Percentiles rank a stretch among this genome's conserved stretches.
Evolutionary conservation across 2,329 filamentous ascomycete species (phyloP).

Genomic region (Didymella pinodella): DNA sequence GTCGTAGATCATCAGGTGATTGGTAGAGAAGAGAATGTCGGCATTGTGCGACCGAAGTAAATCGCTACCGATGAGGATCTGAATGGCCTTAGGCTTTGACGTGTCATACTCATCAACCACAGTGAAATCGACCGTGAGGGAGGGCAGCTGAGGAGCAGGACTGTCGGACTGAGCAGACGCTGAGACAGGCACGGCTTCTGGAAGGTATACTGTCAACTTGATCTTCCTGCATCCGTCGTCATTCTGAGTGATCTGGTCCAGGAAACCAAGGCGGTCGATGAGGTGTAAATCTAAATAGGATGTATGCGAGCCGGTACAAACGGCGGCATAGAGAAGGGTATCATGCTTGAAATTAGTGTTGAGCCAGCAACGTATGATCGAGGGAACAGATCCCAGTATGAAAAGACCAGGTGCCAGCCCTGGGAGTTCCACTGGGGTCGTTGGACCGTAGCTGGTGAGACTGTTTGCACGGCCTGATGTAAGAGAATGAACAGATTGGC

Average conservation of each 20-base stretch:
- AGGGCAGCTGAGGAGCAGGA: conserved; percentile 80
- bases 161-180: conserved; percentile 72
- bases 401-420: conserved; percentile 84
- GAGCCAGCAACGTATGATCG: conserved; percentile 95
- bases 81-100: conserved; percentile 69
- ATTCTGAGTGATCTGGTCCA: conserved; percentile 70
- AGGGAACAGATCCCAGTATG: conserved; percentile 85
- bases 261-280: conserved; percentile 75
- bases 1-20: conserved; percentile 85
- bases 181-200: conserved; percentile 85
- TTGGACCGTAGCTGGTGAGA: conserved; percentile 70
- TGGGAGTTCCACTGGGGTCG: conserved; percentile 77
- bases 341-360: conserved; percentile 89
- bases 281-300: conserved; percentile 82
- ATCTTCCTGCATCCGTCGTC: conserved; percentile 73
- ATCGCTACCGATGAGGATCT: conserved; percentile 91
- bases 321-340: conserved; percentile 85
- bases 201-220: conserved; percentile 83
- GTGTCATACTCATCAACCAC: conserved; percentile 67
- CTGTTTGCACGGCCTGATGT: conserved; percentile 86
- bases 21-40: conserved; percentile 90
- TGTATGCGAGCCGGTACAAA: conserved; percentile 90
- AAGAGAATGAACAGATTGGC: conserved; percentile 79
- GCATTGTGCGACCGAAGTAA: conserved; percentile 84
- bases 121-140: conserved; percentile 80